Evolutionary conservation across 2,329 filamentous ascomycete species (phyloP).

Genomic region (Metarhizium rileyi): DNA sequence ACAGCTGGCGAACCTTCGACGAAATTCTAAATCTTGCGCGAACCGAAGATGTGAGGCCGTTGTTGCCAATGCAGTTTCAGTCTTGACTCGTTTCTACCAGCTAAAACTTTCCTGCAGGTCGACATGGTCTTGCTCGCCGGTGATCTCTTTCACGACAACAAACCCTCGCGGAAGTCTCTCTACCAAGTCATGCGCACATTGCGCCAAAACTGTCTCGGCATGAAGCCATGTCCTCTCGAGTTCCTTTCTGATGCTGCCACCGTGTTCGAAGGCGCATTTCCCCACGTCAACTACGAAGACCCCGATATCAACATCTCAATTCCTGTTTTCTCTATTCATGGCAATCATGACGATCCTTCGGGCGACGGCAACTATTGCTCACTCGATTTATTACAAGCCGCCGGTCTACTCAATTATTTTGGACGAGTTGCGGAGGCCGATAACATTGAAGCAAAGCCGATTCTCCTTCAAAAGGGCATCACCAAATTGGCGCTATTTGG

Average conservation of each 20-base stretch:
- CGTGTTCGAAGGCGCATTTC: conserved; percentile 81
- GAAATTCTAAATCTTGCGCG: conserved; percentile 87
- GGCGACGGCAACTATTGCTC: conserved; percentile 89
- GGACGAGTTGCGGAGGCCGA: conserved; percentile 86
- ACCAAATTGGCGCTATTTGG: conserved; percentile 93
- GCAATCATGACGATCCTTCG: conserved; percentile 97
- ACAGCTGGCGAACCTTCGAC: conserved; percentile 94
- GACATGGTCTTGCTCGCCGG: conserved; percentile 96
- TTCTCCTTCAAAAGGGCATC: conserved; percentile 83
- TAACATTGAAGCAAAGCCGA: conserved; percentile 84
- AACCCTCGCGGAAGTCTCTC: conserved; percentile 89
- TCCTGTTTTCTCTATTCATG: conserved; percentile 95
- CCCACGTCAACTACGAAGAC: conserved; percentile 96
- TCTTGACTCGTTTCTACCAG: neutral
- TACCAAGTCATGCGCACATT: conserved; percentile 96
- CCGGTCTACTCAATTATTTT: conserved; percentile 91
- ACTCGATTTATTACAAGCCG: conserved; percentile 81
- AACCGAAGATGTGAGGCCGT: conserved; percentile 56
- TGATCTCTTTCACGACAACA: conserved; percentile 97
- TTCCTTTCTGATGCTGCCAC: conserved; percentile 89
- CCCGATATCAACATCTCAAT: conserved; percentile 95
- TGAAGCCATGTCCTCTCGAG: conserved; percentile 91
- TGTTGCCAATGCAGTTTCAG: neutral
- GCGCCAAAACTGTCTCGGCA: conserved; percentile 85
- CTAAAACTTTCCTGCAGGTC: conserved; percentile 36